Conservation (phyloP, 129 eudicot genomes). For the Saussurea involucrata region DNA sequence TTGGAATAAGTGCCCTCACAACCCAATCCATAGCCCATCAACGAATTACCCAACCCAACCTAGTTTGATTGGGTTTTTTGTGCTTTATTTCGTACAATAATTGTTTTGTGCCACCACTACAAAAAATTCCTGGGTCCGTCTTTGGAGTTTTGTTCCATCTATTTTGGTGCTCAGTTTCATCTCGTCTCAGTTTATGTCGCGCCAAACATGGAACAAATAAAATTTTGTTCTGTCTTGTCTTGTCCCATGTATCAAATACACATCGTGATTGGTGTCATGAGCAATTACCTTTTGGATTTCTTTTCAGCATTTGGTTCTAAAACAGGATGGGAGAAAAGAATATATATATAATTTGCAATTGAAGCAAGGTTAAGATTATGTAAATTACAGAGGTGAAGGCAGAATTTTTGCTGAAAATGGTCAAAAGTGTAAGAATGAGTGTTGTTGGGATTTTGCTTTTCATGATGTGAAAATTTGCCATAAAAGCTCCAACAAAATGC, state of each 20-base stretch:
- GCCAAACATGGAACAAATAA: background rate
- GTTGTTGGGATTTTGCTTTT: slow-evolving; percentile 61
- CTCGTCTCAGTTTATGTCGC: background rate
- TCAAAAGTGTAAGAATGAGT: slow-evolving; percentile 77
- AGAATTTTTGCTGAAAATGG: slow-evolving; percentile 63
- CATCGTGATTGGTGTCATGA: background rate
- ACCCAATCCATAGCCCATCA: too few species aligned
- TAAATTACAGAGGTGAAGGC: slow-evolving; percentile 33
- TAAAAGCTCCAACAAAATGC: slow-evolving; percentile 42
- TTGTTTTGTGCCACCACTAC: too few species aligned
- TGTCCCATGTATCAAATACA: background rate
- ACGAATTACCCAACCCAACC: too few species aligned
- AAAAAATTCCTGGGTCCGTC: too few species aligned
- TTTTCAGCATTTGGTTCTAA: slow-evolving; percentile 31
- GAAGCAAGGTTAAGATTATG: slow-evolving; percentile 50
- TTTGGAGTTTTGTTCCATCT: background rate
- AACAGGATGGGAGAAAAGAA: slow-evolving; percentile 46
- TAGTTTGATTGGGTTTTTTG: too few species aligned
- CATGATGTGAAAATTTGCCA: slow-evolving; percentile 45
- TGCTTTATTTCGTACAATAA: too few species aligned
- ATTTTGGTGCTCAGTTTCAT: background rate
- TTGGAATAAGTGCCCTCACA: too few species aligned
- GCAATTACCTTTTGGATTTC: slow-evolving; percentile 16
- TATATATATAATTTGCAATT: slow-evolving; percentile 60
- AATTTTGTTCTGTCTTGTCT: background rate